These are phyloP conservation scores for Parachlorella kessleri DNA, from an alignment of 139 green algal species.

Conservation along the genomic window DNA sequence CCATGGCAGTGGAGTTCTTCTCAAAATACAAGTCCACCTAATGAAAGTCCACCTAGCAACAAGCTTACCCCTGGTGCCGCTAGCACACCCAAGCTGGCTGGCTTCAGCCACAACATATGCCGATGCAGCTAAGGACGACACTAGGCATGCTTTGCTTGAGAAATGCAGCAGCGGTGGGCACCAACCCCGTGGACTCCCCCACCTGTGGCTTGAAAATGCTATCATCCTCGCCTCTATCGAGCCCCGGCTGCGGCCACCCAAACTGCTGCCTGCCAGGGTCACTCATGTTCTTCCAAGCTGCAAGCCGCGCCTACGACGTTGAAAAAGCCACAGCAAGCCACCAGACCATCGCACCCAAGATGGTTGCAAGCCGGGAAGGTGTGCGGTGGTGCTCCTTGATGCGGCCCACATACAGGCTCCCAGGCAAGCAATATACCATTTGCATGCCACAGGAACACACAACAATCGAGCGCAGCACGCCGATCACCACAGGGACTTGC, in stretches of 20 bases:
- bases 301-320: constrained; percentile 20
- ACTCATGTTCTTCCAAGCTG: constrained; percentile 41
- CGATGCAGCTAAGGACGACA: not conserved
- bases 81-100: too few relatives aligned
- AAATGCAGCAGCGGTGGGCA: not conserved
- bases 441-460: not conserved
- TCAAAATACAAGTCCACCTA: too few relatives aligned
- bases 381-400: not conserved
- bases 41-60: too few relatives aligned
- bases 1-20: too few relatives aligned
- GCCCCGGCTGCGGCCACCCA: constrained; percentile 31
- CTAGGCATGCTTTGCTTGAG: not conserved
- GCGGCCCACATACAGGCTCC: not conserved
- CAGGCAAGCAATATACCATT: constrained; percentile 18
- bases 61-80: too few relatives aligned
- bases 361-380: not conserved
- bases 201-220: constrained; percentile 16
- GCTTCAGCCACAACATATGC: too few relatives aligned
- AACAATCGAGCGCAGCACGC: not conserved
- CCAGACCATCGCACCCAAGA: not conserved
- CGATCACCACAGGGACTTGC: not conserved
- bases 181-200: not conserved
- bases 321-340: not conserved
- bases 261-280: constrained; percentile 46
- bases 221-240: constrained; percentile 13